These are phyloP conservation scores for Cynanchum wilfordii DNA, from an alignment of 257 asterid species.

Conservation along the genomic window DNA sequence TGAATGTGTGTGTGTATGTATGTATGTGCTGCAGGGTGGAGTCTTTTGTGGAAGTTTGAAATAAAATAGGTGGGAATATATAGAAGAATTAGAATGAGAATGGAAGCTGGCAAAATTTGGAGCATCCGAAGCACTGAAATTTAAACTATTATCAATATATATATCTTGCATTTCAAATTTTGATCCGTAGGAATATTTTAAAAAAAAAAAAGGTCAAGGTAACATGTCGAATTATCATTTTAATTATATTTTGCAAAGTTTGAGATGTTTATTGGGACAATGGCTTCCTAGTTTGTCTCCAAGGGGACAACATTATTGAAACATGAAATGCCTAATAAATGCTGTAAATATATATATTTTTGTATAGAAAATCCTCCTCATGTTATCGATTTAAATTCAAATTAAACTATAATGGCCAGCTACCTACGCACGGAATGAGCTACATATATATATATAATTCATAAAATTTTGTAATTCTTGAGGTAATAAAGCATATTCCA, in stretches of 20 bases:
- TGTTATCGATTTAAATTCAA: too few relatives aligned
- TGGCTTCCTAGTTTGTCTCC: slow-evolving; percentile 27
- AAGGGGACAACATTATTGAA: slow-evolving; percentile 43
- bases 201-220: background rate
- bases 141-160: slow-evolving; percentile 21
- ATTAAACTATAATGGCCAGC: background rate
- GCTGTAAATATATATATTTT: background rate
- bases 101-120: slow-evolving; percentile 53
- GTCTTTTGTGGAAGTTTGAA: slow-evolving; percentile 54
- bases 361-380: background rate
- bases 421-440: slow-evolving; percentile 15
- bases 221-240: slow-evolving; percentile 2
- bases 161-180: slow-evolving; percentile 2
- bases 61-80: slow-evolving; percentile 24
- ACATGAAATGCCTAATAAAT: slow-evolving; percentile 29
- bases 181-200: background rate
- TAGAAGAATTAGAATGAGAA: slow-evolving; percentile 58
- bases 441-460: background rate
- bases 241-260: background rate
- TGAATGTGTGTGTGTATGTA: slow-evolving; percentile 7
- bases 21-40: slow-evolving; percentile 23
- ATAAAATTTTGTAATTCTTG: too few relatives aligned
- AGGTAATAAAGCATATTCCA: slow-evolving; percentile 4
- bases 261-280: slow-evolving; percentile 36
- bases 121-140: slow-evolving; percentile 45